Conservation (phyloP, 129 eudicot species). For the carrot (Daucus carota) region DNA sequence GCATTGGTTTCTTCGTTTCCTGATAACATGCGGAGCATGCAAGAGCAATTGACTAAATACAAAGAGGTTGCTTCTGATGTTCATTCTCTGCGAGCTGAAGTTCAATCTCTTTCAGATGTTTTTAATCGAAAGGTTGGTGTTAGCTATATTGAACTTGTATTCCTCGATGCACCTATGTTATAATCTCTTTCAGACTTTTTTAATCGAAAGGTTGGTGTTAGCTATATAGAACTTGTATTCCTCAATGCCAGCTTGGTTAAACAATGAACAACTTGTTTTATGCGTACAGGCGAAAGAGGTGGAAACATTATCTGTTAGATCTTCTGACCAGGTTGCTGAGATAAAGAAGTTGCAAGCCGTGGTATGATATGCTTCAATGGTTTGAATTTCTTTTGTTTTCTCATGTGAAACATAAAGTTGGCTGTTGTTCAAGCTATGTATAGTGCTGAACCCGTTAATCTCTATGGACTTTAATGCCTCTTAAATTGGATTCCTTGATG, state of each 20-base stretch:
- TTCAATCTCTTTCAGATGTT: slow-evolving; percentile 56
- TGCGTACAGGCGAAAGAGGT: slow-evolving; percentile 50
- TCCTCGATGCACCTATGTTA: too few species aligned
- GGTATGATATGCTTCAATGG: slow-evolving; percentile 30
- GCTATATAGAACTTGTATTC: background rate
- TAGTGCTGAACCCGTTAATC: background rate
- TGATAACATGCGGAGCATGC: slow-evolving; percentile 75
- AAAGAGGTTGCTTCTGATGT: slow-evolving; percentile 82
- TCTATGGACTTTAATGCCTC: background rate
- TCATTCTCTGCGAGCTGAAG: slow-evolving; percentile 76
- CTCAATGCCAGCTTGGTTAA: background rate
- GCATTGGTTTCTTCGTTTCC: slow-evolving; percentile 76
- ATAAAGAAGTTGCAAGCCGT: slow-evolving; percentile 46
- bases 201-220: slow-evolving; percentile 44
- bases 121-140: slow-evolving; percentile 57
- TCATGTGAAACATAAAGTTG: background rate
- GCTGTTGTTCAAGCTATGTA: background rate
- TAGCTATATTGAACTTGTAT: background rate
- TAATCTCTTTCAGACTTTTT: slow-evolving; percentile 57
- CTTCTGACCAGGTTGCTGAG: slow-evolving; percentile 58
- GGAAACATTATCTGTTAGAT: slow-evolving; percentile 63
- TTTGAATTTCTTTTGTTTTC: background rate
- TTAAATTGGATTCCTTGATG: too few species aligned
- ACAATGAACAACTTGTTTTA: background rate
- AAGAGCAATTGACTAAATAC: slow-evolving; percentile 62